Conservation (phyloP, 441 rosid genomes). For the Sinapis alba region DNA sequence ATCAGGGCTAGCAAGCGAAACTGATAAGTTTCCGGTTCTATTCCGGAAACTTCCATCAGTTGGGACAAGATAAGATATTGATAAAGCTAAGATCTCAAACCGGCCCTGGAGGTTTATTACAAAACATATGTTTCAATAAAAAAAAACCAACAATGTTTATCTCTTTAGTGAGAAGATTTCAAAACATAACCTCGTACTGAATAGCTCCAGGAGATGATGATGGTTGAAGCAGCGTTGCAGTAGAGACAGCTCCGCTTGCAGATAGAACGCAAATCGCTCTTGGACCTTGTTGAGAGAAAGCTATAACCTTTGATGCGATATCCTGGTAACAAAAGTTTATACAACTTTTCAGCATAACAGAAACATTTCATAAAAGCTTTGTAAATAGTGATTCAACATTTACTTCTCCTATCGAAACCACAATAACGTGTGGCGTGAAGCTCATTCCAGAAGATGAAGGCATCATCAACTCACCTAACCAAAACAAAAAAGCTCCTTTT, state of each 20-base stretch:
- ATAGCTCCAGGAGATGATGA: constrained; percentile 75
- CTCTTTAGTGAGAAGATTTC: not conserved
- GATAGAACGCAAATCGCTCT: constrained; percentile 76
- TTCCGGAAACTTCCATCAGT: constrained; percentile 51
- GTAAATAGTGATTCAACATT: constrained; percentile 17
- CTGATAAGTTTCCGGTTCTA: constrained; percentile 70
- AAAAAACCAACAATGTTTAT: not conserved
- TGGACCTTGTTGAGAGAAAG: constrained; percentile 83
- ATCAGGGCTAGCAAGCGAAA: constrained; percentile 86
- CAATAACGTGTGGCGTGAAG: constrained; percentile 81
- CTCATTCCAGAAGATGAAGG: constrained; percentile 86
- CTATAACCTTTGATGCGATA: constrained; percentile 68
- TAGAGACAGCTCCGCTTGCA: constrained; percentile 85
- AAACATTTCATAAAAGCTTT: not conserved
- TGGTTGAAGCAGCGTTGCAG: constrained; percentile 74
- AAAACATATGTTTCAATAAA: not conserved
- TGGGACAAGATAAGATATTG: constrained; percentile 69
- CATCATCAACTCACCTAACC: constrained; percentile 66
- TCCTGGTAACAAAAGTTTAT: constrained; percentile 45
- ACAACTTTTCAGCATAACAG: constrained; percentile 9
- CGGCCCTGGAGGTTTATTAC: constrained; percentile 58
- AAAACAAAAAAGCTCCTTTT: not conserved
- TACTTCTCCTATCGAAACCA: constrained; percentile 91
- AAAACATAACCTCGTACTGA: constrained; percentile 66
- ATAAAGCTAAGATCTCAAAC: constrained; percentile 81